A percentile compares a stretch with the other conserved stretches of the same genome.
phyloP scores from a whole-genome alignment of 2,329 filamentous ascomycete species.

The Cladosporium sp. region DNA sequence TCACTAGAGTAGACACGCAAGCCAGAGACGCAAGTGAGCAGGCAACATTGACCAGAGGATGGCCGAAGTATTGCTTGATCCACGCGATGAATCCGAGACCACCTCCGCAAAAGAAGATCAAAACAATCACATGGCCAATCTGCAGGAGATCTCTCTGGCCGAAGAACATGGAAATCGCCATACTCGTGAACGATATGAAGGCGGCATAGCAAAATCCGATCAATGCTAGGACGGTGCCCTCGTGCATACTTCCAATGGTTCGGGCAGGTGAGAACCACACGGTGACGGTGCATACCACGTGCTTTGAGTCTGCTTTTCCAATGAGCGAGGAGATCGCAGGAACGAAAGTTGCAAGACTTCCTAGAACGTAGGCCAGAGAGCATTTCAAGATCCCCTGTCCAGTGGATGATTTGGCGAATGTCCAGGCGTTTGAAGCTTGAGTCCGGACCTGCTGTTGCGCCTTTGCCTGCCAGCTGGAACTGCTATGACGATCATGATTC shows the following conservation, averaged over 20 bases:
- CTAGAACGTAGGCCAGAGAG: slow-evolving; percentile 80
- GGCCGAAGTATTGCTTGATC: slow-evolving; percentile 32
- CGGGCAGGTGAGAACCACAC: slow-evolving; percentile 92
- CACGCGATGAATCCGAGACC: slow-evolving; percentile 72
- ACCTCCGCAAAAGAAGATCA: slow-evolving; percentile 78
- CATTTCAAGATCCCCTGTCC: slow-evolving; percentile 84
- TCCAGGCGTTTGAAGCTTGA: slow-evolving; percentile 11
- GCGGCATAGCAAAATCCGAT: slow-evolving; percentile 74
- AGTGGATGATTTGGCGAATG: slow-evolving; percentile 63
- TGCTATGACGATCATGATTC: background rate
- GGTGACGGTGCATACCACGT: slow-evolving; percentile 86
- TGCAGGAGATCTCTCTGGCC: slow-evolving; percentile 60
- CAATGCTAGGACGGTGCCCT: slow-evolving; percentile 70
- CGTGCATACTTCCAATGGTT: slow-evolving; percentile 81
- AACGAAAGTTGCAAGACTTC: slow-evolving; percentile 79
- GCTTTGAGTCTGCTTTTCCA: slow-evolving; percentile 82
- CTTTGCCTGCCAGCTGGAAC: background rate
- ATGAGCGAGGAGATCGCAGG: slow-evolving; percentile 65
- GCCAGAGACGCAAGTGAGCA: slow-evolving; percentile 82
- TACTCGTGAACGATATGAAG: slow-evolving; percentile 71
- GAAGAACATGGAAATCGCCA: slow-evolving; percentile 80
- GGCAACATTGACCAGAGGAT: slow-evolving; percentile 45
- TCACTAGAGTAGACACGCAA: slow-evolving; percentile 83
- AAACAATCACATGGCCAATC: slow-evolving; percentile 70
- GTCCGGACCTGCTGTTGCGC: slow-evolving; percentile 11